Evolutionary conservation across 805 yeast genomes (phyloP), one percentile per base, ranked within the genome.

Genomic region (Komagataella pastoris): DNA sequence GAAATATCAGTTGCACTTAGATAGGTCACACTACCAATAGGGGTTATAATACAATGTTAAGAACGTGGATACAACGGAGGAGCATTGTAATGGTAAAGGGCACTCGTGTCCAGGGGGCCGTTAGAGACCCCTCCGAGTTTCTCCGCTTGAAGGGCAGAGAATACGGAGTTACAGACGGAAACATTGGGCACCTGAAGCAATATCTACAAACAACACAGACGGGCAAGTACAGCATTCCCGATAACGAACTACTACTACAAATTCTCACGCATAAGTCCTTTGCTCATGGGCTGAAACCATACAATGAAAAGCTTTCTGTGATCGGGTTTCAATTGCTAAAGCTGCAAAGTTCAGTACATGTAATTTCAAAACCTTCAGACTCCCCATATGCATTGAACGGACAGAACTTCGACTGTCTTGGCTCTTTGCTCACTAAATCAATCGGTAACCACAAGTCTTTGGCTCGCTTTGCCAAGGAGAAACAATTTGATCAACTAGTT

Each of bases 231-330:
- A 57, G 71, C 46, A 69, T 90, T 46, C 72, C 83, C 3, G 85
- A 87, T 59, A 73, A 74, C 6, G 57, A 84, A 53, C 68, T 84
- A 19, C 71, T 88, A 52, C 71, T 88, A 55, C 98, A 91, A 69
- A 81, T 87, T 46, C 70, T 90, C 59, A 90, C 97, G 5, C 97
- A 91, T 70, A 91, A 91, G 69, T 87, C 96, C 19, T 91, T 89
- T 73, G 95, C 95, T 4, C 95, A 88, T 68, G 97, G 96, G 7
- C 72, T 77, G 55, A 80, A 83, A 59, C 97, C 97, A 6, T 88
- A 86, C 69, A 91, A 90, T 68, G 97, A 89, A 64, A 85, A 84
- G 65, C 72, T 91, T 59, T 74, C 88, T 17, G 76, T 83, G 47
- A 69, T 88, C 63, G 97, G 95, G 17, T 62, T 75, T 44, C 83